A percentile compares a stretch with the other conserved stretches of the same genome.
phyloP scores from a whole-genome alignment of 371 early-diverging fungal genomes.

The Nematocida major region DNA sequence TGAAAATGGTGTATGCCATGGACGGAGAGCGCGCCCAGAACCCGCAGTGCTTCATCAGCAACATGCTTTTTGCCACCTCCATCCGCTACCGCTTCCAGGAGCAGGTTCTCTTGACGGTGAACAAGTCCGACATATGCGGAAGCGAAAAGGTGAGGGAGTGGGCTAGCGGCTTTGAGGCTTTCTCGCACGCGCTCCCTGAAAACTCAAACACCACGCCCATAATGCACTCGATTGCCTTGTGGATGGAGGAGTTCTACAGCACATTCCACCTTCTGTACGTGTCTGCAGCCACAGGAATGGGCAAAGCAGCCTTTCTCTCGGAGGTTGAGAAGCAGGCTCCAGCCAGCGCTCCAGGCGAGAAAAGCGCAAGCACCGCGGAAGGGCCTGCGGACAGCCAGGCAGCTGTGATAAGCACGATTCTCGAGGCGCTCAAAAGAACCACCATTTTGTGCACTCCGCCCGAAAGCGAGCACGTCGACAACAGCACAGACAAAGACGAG shows the following conservation, averaged over 20 bases:
- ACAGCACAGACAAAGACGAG: not conserved
- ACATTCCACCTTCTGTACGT: constrained; percentile 72
- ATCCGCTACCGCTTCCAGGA: constrained; percentile 67
- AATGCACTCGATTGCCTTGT: constrained; percentile 83
- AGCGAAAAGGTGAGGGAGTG: constrained; percentile 80
- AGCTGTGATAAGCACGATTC: not conserved
- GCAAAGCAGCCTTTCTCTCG: constrained; percentile 80
- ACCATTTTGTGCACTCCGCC: not conserved
- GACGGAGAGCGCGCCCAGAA: constrained; percentile 83
- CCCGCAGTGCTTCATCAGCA: constrained; percentile 94
- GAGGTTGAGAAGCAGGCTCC: constrained; percentile 8
- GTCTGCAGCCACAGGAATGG: constrained; percentile 82
- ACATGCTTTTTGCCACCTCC: constrained; percentile 94
- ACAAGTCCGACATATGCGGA: constrained; percentile 85
- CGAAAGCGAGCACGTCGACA: not conserved
- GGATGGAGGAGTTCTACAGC: constrained; percentile 93
- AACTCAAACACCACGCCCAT: constrained; percentile 70
- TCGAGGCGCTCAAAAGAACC: constrained; percentile 5
- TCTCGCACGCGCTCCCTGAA: constrained; percentile 73
- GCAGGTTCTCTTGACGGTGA: constrained; percentile 85
- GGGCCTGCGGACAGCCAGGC: not conserved
- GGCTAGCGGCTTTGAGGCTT: constrained; percentile 88
- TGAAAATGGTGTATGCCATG: constrained; percentile 84
- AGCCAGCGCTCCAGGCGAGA: too few species aligned
- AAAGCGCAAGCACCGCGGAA: not conserved